Percentiles rank a stretch among this genome's conserved stretches.
These are phyloP conservation scores for Phytophthora pisi DNA, from an alignment of 352 stramenopile genomes.

Conservation along the genomic window DNA sequence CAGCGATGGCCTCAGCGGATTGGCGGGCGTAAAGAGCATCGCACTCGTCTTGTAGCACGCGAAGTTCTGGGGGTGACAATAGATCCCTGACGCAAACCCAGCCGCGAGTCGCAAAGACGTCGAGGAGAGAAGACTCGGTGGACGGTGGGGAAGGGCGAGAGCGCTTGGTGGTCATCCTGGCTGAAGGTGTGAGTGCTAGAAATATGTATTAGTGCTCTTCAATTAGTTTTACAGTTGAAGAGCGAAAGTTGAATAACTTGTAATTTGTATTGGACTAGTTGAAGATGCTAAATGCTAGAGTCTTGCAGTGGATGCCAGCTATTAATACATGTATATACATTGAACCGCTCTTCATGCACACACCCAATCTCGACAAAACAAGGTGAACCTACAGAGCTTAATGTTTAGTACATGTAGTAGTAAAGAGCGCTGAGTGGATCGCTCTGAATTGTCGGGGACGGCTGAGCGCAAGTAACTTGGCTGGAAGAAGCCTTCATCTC, in stretches of 20 bases:
- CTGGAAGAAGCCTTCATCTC: not conserved
- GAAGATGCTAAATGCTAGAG: not conserved
- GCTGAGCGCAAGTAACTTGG: not conserved
- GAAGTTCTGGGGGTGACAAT: slow-evolving; percentile 46
- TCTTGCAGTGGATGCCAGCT: no score
- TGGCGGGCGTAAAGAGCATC: slow-evolving; percentile 20
- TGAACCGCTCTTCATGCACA: no score
- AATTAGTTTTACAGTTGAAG: not conserved
- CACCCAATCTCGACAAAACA: no score
- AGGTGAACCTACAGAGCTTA: no score
- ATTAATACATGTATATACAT: no score
- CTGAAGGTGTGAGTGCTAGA: not conserved
- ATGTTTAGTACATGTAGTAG: no score
- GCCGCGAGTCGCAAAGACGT: slow-evolving; percentile 24
- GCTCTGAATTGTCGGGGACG: not conserved
- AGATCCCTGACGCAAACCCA: slow-evolving; percentile 37
- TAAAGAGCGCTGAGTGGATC: not conserved
- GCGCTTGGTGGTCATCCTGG: slow-evolving; percentile 16
- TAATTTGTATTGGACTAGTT: not conserved
- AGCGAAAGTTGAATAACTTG: not conserved
- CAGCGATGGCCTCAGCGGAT: slow-evolving; percentile 19
- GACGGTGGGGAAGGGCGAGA: not conserved
- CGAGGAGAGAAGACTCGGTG: not conserved
- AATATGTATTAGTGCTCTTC: not conserved
- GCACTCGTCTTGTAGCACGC: slow-evolving; percentile 47